Evolutionary conservation across 345 rosid species (phyloP), one percentile per base, ranked within the genome.

Genomic region (Carallia pectinifolia): DNA sequence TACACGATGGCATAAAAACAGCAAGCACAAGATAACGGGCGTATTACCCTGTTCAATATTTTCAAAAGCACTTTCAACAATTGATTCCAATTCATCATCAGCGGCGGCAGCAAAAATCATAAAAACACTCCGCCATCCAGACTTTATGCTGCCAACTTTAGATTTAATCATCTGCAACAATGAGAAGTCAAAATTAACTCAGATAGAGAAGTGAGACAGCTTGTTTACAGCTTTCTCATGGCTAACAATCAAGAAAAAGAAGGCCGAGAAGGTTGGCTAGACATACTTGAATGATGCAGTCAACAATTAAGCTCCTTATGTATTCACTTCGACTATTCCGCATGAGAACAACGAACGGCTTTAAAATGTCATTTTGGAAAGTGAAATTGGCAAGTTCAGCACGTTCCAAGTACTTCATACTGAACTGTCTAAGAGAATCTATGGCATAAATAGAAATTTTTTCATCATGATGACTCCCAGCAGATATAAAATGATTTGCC

Each of bases 71-170:
- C 86, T 88, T 74, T 91, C 97, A 82, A 88, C 96, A 74, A 92
- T 92, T 17, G 90, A 80, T 80, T 92, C 96, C 76, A 84, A 67
- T 64, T 88, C 90, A 77, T 92, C 93, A 62, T 92, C 96, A 76
- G 97, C 97, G 54, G 97, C 88, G 18, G 96, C 96, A 8, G 96
- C 88, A 71, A 92, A 92, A 76, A 92, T 82, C 97, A 92, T 89
- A 81, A 92, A 92, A 70, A 89, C 96, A 73, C 97, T 92, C 73
- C 69, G 94, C 97, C 97, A 92, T 62, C 97, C 97, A 55, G 97
- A 92, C 79, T 89, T 92, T 73, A 92, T 92, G 83, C 85, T 88
- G 79, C 90, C 96, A 74, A 88, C 96, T 82, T 92, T 92, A 38
- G 97, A 92, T 83, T 92, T 89, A 68, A 92, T 92, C 96, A 92